Percentiles rank a stretch among this genome's conserved stretches.
phyloP scores from a whole-genome alignment of 73 alveolate species.

The Stentor roeselii region DNA sequence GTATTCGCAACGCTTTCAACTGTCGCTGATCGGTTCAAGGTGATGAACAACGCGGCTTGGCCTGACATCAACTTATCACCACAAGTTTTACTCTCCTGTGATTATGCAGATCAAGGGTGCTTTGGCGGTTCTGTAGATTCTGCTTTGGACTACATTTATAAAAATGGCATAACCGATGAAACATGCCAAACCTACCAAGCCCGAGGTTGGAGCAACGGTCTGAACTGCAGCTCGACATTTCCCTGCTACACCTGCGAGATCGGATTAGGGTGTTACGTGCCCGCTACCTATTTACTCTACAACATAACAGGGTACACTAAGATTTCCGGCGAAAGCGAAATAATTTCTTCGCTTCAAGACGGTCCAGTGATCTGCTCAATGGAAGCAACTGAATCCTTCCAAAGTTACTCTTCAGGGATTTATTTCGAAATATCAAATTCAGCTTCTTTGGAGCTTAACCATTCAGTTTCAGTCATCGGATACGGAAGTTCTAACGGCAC shows the following conservation, averaged over 20 bases:
- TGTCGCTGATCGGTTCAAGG: slow-evolving; percentile 74
- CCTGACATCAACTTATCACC: slow-evolving; percentile 74
- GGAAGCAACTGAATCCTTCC: slow-evolving; percentile 59
- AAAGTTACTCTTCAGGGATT: slow-evolving; percentile 77
- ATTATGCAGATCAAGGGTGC: slow-evolving; percentile 64
- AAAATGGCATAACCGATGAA: slow-evolving; percentile 69
- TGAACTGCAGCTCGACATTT: slow-evolving; percentile 46
- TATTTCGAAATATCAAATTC: slow-evolving; percentile 40
- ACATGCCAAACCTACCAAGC: slow-evolving; percentile 71
- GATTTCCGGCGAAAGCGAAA: slow-evolving; percentile 73
- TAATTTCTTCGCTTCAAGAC: slow-evolving; percentile 78
- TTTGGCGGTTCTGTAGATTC: slow-evolving; percentile 71
- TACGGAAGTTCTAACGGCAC: slow-evolving; percentile 77
- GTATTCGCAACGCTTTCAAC: slow-evolving; percentile 80
- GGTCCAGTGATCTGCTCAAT: slow-evolving; percentile 91
- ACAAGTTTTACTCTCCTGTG: slow-evolving; percentile 77
- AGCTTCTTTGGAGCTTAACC: slow-evolving; percentile 44
- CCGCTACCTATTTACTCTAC: slow-evolving; percentile 49
- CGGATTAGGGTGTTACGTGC: slow-evolving; percentile 54
- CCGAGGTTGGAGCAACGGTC: slow-evolving; percentile 59
- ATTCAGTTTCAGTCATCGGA: slow-evolving; percentile 82
- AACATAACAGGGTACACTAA: slow-evolving; percentile 49
- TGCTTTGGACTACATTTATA: slow-evolving; percentile 60
- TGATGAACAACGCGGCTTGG: slow-evolving; percentile 70
- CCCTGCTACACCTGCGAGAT: slow-evolving; percentile 66